Evolutionary conservation across 768 basidiomycete genomes (phyloP), one percentile per base, ranked within the genome.

Genomic region (Termitomyces sp.): DNA sequence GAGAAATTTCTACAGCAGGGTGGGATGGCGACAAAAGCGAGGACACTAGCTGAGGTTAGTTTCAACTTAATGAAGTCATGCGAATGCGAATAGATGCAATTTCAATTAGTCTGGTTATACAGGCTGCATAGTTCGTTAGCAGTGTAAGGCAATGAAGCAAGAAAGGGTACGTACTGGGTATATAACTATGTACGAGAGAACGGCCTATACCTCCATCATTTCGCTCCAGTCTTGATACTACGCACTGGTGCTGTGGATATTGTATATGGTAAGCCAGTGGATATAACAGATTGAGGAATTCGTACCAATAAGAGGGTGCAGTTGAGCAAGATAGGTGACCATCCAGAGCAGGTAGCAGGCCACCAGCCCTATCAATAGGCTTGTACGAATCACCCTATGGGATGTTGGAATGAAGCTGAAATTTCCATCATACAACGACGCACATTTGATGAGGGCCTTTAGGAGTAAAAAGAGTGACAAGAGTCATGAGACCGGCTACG

Each of bases 331-430:
- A 73, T 96, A 98, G n/a, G 95, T 95, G 67, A 96, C 84, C 75
- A 89, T 89, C 95, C 95, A 98, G 86, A 98, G 87, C 65, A 98
- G 82, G 76, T 95, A 98, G 73, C 92, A 95, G 54, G 82, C 88
- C 3, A 84, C 76, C 17, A 98, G 72, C 2, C 90, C 82, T 59
- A 98, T 82, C 75, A 92, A 78, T 47, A 93, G 68, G 60, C 81
- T 82, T 2, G 93, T 89, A 63, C 95, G 89, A 61, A 95, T 82
- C 51, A 95, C 82, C 57, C 95, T 98, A 71, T 41, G 41, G n/a
- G 32, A 29, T 14, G 11, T 19, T 57, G 16, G 48, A 56, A 27
- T 59, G 25, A 52, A 12, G 43, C 50, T 53, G 11, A 54, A 42
- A 40, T 48, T 4, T 3, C 37, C 12, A 25, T 41, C 11, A 27